phyloP scores from a whole-genome alignment of 768 basidiomycete genomes.

The Hemileccinum rubropunctum region DNA sequence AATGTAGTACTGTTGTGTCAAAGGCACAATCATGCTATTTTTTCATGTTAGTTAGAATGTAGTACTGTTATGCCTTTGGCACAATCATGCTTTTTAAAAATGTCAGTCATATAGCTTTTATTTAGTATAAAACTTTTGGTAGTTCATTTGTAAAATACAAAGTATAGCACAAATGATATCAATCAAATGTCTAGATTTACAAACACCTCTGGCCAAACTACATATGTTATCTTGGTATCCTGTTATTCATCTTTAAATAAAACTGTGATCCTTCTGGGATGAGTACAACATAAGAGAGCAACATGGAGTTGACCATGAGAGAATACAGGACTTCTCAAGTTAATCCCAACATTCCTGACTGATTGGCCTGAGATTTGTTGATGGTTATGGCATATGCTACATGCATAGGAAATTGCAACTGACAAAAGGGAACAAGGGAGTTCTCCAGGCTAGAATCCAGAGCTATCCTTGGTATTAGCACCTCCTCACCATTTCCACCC shows the following conservation, averaged over 20 bases:
- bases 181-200: not conserved
- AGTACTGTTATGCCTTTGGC: too few relatives aligned
- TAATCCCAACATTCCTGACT: slow-evolving; percentile 29
- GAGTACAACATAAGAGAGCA: slow-evolving; percentile 24
- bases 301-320: slow-evolving; percentile 38
- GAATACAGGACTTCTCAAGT: slow-evolving; percentile 28
- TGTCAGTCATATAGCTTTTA: too few relatives aligned
- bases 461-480: not conserved
- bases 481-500: slow-evolving; percentile 10
- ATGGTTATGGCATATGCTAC: slow-evolving; percentile 39
- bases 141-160: too few relatives aligned
- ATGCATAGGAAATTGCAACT: slow-evolving; percentile 31
- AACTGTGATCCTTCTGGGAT: slow-evolving; percentile 1
- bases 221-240: not conserved
- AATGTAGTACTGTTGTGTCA: too few relatives aligned
- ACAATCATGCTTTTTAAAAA: too few relatives aligned
- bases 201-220: slow-evolving; percentile 4
- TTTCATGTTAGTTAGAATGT: too few relatives aligned
- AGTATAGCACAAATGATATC: too few relatives aligned
- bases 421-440: slow-evolving; percentile 20
- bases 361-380: slow-evolving; percentile 41
- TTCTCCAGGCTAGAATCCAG: slow-evolving; percentile 18
- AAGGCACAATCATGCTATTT: too few relatives aligned
- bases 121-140: too few relatives aligned
- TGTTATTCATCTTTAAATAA: slow-evolving; percentile 5